A percentile compares a stretch with the other conserved stretches of the same genome.
These are phyloP conservation scores for Leishmania arabica DNA, from an alignment of 208 protist species.

Conservation along the genomic window DNA sequence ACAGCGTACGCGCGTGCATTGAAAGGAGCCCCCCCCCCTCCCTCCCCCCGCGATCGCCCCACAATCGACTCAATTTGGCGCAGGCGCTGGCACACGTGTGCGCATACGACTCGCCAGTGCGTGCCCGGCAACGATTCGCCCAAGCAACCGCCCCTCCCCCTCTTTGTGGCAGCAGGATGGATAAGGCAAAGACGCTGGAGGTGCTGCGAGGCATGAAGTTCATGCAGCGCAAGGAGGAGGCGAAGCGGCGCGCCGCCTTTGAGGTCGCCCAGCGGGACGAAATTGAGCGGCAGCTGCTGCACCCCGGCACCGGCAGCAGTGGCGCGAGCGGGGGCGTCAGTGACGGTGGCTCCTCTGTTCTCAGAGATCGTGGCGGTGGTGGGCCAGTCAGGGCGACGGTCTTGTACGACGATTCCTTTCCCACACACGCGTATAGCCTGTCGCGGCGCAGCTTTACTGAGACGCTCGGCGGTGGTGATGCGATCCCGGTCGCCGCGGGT, in stretches of 20 bases:
- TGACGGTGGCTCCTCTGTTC: not conserved
- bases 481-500: not conserved
- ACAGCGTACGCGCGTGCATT: not conserved
- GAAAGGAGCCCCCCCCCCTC: not conserved
- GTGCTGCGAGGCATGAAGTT: constrained; percentile 91
- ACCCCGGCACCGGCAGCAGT: not conserved
- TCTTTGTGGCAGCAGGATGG: constrained; percentile 33
- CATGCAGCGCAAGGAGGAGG: constrained; percentile 92
- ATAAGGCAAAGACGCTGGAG: constrained; percentile 82
- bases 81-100: not conserved
- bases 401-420: constrained; percentile 56
- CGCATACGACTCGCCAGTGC: not conserved
- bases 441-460: constrained; percentile 47
- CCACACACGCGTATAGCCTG: constrained; percentile 41
- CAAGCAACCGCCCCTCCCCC: not conserved
- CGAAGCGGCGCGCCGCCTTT: constrained; percentile 72
- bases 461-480: not conserved
- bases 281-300: constrained; percentile 43
- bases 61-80: not conserved
- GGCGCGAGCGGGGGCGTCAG: constrained; percentile 1
- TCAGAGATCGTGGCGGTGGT: not conserved
- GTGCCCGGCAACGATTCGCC: not conserved
- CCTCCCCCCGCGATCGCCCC: not conserved
- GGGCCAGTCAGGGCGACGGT: constrained; percentile 40
- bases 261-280: constrained; percentile 64